Evolutionary conservation across 345 rosid species (phyloP).

Genomic region (Zanthoxylum bungeanum): DNA sequence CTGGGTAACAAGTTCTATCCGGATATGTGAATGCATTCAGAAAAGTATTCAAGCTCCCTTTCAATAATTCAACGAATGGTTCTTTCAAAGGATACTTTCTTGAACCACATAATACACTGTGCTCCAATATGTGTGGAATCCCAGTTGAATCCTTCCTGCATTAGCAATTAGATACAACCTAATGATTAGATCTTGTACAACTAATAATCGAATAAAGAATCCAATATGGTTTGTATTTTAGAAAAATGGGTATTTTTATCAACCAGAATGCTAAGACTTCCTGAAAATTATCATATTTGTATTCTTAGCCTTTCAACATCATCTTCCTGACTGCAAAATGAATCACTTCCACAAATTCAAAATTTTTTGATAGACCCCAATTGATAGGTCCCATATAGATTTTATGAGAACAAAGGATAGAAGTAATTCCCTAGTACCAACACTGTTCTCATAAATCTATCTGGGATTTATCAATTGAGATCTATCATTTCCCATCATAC

Average conservation of each 20-base stretch:
- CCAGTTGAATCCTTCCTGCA: conserved; percentile 97
- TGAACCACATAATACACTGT: conserved; percentile 95
- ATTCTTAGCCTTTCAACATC: not conserved
- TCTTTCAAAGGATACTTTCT: conserved; percentile 95
- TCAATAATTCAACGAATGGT: conserved; percentile 92
- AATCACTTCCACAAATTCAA: not conserved
- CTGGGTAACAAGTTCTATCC: conserved; percentile 96
- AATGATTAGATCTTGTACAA: not conserved
- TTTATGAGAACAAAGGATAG: no score
- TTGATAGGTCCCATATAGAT: no score
- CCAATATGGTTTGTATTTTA: not conserved
- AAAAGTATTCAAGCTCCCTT: conserved; percentile 92
- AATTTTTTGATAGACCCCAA: no score
- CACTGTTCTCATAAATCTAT: no score
- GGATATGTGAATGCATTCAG: conserved; percentile 97
- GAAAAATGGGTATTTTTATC: not conserved
- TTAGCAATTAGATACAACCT: conserved; percentile 5
- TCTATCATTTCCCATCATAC: no score
- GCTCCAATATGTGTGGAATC: conserved; percentile 96
- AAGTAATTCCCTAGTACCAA: no score
- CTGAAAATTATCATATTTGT: not conserved
- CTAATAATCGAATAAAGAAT: not conserved
- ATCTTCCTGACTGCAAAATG: not conserved
- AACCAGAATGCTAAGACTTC: not conserved
- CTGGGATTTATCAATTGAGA: no score